A percentile compares a stretch with the other conserved stretches of the same genome.
phyloP scores from a whole-genome alignment of 768 basidiomycete species.

The Mycena metata region DNA sequence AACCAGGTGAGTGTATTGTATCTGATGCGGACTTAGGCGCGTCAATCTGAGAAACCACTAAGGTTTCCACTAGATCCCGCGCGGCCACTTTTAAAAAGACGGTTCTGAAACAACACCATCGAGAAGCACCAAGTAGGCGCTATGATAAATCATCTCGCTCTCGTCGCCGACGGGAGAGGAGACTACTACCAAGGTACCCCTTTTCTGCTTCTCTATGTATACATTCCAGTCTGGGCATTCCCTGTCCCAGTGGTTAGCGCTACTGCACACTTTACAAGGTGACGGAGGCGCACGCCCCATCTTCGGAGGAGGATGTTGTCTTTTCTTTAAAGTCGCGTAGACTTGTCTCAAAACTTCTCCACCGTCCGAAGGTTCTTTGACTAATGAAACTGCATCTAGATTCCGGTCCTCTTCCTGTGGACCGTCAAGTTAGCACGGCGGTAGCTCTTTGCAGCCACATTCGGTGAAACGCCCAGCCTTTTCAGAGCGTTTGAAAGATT shows the following conservation, averaged over 20 bases:
- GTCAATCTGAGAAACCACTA: background rate
- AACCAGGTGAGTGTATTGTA: no score
- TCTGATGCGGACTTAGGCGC: slow-evolving; percentile 4
- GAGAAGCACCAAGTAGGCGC: slow-evolving; percentile 1
- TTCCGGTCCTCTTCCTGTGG: no score
- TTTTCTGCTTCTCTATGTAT: background rate
- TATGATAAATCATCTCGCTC: background rate
- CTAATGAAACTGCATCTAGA: no score
- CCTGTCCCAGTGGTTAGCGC: slow-evolving; percentile 6
- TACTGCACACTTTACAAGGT: slow-evolving; percentile 18
- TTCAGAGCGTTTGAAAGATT: background rate
- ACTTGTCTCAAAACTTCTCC: background rate
- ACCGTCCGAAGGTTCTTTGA: no score
- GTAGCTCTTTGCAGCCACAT: no score
- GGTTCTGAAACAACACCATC: background rate
- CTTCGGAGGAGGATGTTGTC: slow-evolving; percentile 10
- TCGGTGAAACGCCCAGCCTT: background rate
- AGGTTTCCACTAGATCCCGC: background rate
- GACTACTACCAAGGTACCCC: background rate
- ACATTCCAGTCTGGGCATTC: slow-evolving; percentile 16
- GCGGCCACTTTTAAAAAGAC: slow-evolving; percentile 13
- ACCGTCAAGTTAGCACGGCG: no score
- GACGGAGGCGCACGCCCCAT: slow-evolving; percentile 6
- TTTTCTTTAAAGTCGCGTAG: background rate
- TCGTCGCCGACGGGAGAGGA: background rate